Evolutionary conservation across 208 protist genomes (phyloP).

Genomic region (Leishmania braziliensis): DNA sequence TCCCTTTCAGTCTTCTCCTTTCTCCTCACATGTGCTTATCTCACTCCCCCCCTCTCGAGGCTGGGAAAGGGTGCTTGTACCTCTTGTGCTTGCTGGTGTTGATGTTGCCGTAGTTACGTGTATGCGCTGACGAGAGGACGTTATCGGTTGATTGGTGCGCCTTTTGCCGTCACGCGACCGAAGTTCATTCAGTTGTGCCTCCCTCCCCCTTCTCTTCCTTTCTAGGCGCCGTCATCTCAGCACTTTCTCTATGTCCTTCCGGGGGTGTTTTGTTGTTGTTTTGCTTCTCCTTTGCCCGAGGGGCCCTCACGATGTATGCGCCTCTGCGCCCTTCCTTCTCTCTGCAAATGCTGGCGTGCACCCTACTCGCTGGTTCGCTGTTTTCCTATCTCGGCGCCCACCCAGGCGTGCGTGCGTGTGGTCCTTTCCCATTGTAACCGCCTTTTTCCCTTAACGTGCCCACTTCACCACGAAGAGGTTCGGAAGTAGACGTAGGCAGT

Average conservation of each 20-base stretch:
- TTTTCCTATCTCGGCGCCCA: background rate
- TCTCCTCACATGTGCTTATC: background rate
- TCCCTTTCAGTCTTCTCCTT: background rate
- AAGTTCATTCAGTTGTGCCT: background rate
- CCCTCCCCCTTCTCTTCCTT: background rate
- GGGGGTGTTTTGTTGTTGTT: too few species aligned
- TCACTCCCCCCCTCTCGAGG: background rate
- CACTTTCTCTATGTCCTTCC: background rate
- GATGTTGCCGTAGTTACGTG: constrained; percentile 1
- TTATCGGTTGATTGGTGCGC: background rate
- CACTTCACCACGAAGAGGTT: background rate
- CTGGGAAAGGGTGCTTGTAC: background rate
- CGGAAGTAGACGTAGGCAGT: background rate
- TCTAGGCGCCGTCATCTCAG: background rate
- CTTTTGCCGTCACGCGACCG: background rate
- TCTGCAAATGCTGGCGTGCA: background rate
- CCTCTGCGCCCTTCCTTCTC: background rate
- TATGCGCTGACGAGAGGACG: background rate
- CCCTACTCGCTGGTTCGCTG: too few species aligned
- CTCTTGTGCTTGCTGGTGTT: background rate
- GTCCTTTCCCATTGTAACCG: background rate
- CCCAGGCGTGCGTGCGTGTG: too few species aligned
- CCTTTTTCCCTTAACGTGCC: background rate
- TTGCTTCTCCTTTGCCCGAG: too few species aligned
- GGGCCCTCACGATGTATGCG: background rate